Evolutionary conservation across 768 basidiomycete genomes (phyloP).

Genomic region (Lactarius tabidus): DNA sequence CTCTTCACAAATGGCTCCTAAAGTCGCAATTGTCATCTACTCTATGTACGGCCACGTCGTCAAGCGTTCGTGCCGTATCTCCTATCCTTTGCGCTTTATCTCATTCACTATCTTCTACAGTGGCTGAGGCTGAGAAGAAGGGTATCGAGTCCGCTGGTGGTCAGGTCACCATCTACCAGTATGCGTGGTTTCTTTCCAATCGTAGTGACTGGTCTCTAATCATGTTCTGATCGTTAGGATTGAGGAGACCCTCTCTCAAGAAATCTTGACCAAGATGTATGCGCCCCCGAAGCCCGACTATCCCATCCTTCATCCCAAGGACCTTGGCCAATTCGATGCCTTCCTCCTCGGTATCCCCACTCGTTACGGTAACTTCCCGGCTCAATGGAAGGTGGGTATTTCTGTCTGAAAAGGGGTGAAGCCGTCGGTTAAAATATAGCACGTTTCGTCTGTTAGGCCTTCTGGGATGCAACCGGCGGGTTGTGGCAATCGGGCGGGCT

Average conservation of each 20-base stretch:
- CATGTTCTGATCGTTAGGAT: slow-evolving; percentile 43
- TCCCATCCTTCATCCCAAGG: slow-evolving; percentile 56
- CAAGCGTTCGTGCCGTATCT: slow-evolving; percentile 43
- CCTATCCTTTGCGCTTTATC: background rate
- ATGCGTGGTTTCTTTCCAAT: slow-evolving; percentile 20
- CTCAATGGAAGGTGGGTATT: slow-evolving; percentile 66
- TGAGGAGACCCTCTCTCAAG: slow-evolving; percentile 69
- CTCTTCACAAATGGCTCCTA: slow-evolving; percentile 37
- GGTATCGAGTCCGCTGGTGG: slow-evolving; percentile 44
- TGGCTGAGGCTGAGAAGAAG: slow-evolving; percentile 51
- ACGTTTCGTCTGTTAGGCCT: slow-evolving; percentile 39
- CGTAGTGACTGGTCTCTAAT: background rate
- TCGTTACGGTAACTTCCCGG: slow-evolving; percentile 77
- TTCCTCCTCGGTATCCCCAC: slow-evolving; percentile 76
- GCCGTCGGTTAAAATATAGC: background rate
- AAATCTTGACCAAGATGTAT: slow-evolving; percentile 63
- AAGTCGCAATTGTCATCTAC: slow-evolving; percentile 69
- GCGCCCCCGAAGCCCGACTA: slow-evolving; percentile 70
- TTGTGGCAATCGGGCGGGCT: slow-evolving; percentile 60
- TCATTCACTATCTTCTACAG: slow-evolving; percentile 36
- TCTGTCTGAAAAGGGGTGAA: background rate
- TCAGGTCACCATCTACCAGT: slow-evolving; percentile 45
- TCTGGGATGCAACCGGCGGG: slow-evolving; percentile 73
- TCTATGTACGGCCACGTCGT: slow-evolving; percentile 71
- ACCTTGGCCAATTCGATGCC: slow-evolving; percentile 60